phyloP scores from a whole-genome alignment of 1,284 basidiomycete species.

The Hymenochaete sp. region DNA sequence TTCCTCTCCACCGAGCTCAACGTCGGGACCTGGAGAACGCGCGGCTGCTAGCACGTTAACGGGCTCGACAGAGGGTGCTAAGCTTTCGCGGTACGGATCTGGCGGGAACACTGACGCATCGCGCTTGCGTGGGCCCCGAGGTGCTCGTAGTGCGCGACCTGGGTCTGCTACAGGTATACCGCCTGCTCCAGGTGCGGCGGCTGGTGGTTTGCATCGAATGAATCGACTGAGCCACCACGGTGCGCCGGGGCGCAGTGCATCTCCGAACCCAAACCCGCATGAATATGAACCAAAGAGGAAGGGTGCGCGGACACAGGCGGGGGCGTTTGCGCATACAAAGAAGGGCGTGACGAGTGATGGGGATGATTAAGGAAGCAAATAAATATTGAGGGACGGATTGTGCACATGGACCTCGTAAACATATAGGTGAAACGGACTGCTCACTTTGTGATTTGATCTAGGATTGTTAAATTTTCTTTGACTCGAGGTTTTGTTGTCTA shows the following conservation, averaged over 20 bases:
- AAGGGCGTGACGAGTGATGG: constrained; percentile 75
- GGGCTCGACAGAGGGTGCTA: constrained; percentile 20
- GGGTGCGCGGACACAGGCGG: constrained; percentile 33
- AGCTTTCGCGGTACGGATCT: constrained; percentile 36
- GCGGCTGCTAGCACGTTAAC: background rate
- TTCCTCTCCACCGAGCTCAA: constrained; percentile 5
- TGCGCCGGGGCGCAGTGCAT: constrained; percentile 21
- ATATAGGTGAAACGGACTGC: too few species aligned
- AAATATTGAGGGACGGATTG: too few species aligned
- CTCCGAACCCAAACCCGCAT: constrained; percentile 21
- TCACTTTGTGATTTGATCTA: too few species aligned
- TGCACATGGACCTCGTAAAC: too few species aligned
- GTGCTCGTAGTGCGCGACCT: constrained; percentile 36
- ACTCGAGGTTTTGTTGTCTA: background rate
- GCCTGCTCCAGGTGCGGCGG: too few species aligned
- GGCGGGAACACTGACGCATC: constrained; percentile 36
- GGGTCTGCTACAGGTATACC: too few species aligned
- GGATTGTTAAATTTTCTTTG: background rate
- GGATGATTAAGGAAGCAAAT: constrained; percentile 67
- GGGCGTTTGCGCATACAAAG: constrained; percentile 57
- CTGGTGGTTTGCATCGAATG: background rate
- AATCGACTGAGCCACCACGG: constrained; percentile 15
- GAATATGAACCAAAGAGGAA: constrained; percentile 29
- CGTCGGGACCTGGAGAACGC: constrained; percentile 25
- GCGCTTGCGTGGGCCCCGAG: constrained; percentile 45